Evolutionary conservation across 331 rosid genomes (phyloP).

Genomic region (Malus hybrid): DNA sequence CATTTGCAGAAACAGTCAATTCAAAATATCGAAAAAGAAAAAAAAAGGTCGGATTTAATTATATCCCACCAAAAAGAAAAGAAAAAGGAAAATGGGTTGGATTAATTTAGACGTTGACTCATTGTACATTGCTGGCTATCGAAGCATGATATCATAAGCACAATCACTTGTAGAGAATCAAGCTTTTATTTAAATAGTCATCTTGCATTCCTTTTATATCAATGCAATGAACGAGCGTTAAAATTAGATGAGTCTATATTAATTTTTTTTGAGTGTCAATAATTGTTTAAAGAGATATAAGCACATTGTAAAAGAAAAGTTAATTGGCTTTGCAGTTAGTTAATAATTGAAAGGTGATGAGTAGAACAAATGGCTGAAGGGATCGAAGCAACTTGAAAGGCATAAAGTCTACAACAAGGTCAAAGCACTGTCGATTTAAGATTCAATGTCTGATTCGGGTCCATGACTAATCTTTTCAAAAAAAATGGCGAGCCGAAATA

Average conservation of each 20-base stretch:
- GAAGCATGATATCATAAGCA: neutral
- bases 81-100: neutral
- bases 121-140: neutral
- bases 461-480: too few species aligned
- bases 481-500: too few species aligned
- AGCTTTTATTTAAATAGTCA: neutral
- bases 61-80: neutral
- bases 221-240: neutral
- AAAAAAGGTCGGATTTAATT: neutral
- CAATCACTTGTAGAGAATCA: neutral
- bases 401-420: neutral
- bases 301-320: too few species aligned
- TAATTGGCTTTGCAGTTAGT: too few species aligned
- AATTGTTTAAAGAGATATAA: too few species aligned
- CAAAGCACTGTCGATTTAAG: neutral
- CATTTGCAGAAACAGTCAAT: neutral
- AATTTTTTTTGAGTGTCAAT: too few species aligned
- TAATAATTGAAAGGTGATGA: too few species aligned
- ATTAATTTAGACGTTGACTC: constrained; percentile 24
- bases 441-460: neutral
- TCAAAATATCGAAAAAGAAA: neutral
- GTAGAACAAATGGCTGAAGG: too few species aligned
- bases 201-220: neutral
- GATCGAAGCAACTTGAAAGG: too few species aligned
- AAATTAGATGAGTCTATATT: neutral